Base-by-base conservation (phyloP, 192 early-diverging fungal genomes). In the Mortierella hygrophila region DNA sequence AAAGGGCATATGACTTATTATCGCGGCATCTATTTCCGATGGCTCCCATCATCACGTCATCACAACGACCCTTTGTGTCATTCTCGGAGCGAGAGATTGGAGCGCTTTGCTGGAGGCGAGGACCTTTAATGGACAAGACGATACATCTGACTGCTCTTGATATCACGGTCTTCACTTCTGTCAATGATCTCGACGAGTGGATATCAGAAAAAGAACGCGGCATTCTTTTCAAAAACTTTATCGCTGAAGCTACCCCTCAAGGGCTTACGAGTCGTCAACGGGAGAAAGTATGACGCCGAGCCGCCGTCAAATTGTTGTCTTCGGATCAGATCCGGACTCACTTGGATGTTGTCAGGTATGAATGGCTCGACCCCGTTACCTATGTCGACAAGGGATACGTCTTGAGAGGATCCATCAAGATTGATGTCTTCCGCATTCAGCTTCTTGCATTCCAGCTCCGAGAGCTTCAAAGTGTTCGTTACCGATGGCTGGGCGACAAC, bases 11-110 rank as follows among this genome's bases (percentile, higher is more conserved):
- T 35, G 35, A 35, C 35, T 35, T 35, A 35, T 35, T 35, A 1
- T 0, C 35, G 35, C 35, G 35, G 35, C 35, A 35, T 35, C 35
- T 35, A 35, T 35, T 35, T 35, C 35, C 35, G 35, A 80, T 69
- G 29, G 32, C 68, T 21, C 79, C 79, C 8, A 16, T 80, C n/a
- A 80, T 35, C 35, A 35, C 72, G 3, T 69, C 72, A 23, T 74
- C 49, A 7, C 49, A 74, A 65, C 79, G 75, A 70, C 79, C 79
- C 0, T 80, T 65, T 55, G 38, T 80, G 15, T 44, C 32, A 21
- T 74, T 80, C 65, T 72, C 79, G 41, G 79, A 80, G 72, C 57
- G 79, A 69, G 79, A 70, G 18, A 63, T 80, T n/a, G 72, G 60
- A 9, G 57, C 63, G 21, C 32, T 77, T 37, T 77, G 49, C 68